Conservation (phyloP, 768 basidiomycete species). For the Russula dissimulans region DNA sequence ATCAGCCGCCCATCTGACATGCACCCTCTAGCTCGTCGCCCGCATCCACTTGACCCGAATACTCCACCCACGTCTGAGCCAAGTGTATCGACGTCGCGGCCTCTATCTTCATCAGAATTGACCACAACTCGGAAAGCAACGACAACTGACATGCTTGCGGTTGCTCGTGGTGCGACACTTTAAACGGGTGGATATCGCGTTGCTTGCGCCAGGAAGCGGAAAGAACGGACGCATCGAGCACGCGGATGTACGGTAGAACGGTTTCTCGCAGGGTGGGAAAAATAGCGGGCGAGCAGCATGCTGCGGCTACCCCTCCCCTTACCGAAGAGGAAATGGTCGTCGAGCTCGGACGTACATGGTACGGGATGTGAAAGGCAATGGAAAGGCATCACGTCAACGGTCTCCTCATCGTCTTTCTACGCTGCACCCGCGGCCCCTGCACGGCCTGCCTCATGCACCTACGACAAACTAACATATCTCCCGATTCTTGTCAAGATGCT, state of each 20-base stretch:
- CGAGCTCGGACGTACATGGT: conserved; percentile 66
- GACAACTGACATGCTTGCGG: conserved; percentile 41
- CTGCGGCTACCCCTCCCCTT: conserved; percentile 2
- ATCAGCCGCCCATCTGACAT: neutral
- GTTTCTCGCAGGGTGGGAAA: conserved; percentile 33
- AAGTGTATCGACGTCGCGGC: neutral
- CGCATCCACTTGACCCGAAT: conserved; percentile 61
- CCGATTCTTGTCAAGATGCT: conserved; percentile 80
- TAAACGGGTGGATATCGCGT: conserved; percentile 54
- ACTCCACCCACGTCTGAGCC: conserved; percentile 20
- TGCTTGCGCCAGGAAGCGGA: conserved; percentile 58
- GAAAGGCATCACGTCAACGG: conserved; percentile 43
- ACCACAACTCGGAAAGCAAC: neutral
- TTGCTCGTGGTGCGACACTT: conserved; percentile 70
- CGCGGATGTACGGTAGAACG: conserved; percentile 50
- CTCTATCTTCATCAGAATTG: neutral
- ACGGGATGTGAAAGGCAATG: conserved; percentile 90
- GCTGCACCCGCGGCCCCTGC: conserved; percentile 32
- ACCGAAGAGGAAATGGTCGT: conserved; percentile 44
- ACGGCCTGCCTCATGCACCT: conserved; percentile 46
- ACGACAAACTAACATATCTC: conserved; percentile 65
- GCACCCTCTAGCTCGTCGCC: conserved; percentile 21
- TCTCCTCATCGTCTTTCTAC: conserved; percentile 35
- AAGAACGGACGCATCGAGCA: conserved; percentile 68
- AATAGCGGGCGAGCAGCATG: conserved; percentile 7